Evolutionary conservation across 768 basidiomycete species (phyloP).

Genomic region (Amanita pallidorosea): DNA sequence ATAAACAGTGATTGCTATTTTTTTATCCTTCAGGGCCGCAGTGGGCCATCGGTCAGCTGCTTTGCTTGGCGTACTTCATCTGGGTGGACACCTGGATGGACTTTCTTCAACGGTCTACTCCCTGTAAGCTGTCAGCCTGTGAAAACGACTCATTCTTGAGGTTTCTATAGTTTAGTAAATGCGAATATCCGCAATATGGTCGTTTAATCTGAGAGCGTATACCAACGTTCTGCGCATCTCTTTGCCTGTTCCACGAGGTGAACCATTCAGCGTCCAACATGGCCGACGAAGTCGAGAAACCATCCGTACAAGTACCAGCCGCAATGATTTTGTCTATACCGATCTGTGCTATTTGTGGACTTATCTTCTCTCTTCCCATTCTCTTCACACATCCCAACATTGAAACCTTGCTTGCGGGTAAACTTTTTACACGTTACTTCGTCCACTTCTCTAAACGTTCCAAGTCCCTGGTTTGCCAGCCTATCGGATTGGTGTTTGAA

Average conservation of each 20-base stretch:
- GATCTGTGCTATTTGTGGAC: slow-evolving; percentile 37
- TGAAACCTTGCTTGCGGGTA: slow-evolving; percentile 38
- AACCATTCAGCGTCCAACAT: slow-evolving; percentile 40
- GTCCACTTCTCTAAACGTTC: slow-evolving; percentile 3
- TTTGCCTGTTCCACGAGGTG: background rate
- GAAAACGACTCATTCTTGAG: background rate
- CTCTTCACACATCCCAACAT: slow-evolving; percentile 57
- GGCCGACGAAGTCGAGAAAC: slow-evolving; percentile 59
- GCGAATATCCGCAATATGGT: background rate
- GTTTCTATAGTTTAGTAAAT: slow-evolving; percentile 20
- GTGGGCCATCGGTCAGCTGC: slow-evolving; percentile 40
- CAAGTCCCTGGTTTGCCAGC: slow-evolving; percentile 51
- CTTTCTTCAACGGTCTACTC: slow-evolving; percentile 56
- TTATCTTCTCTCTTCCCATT: slow-evolving; percentile 51
- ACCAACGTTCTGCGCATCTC: slow-evolving; percentile 27
- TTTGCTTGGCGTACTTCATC: slow-evolving; percentile 50
- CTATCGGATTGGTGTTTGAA: slow-evolving; percentile 52
- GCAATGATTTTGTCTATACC: slow-evolving; percentile 47
- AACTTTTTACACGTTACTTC: slow-evolving; percentile 4
- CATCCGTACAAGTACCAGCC: slow-evolving; percentile 39
- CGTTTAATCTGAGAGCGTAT: background rate
- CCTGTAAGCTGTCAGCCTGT: slow-evolving; percentile 39
- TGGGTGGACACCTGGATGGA: slow-evolving; percentile 60
- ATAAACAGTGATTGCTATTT: slow-evolving; percentile 39
- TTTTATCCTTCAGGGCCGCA: slow-evolving; percentile 28